Conservation (phyloP, 345 rosid genomes). For the Eucalyptus guilfoylei region DNA sequence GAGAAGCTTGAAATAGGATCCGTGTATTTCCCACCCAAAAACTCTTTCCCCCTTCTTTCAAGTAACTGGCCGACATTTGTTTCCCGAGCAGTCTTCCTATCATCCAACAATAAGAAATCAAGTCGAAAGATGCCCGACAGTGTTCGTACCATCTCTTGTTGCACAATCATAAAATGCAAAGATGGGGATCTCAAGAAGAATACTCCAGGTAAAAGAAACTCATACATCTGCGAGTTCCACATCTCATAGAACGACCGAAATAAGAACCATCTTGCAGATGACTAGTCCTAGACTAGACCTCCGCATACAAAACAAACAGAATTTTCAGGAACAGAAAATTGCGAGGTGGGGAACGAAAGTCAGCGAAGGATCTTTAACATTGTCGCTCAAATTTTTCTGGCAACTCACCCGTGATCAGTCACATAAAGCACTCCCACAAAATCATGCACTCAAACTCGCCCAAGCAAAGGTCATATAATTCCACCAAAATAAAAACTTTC, state of each 20-base stretch:
- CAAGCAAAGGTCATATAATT: not conserved
- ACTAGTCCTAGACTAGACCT: not conserved
- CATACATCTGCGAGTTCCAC: not conserved
- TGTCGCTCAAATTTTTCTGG: not conserved
- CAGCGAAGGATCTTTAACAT: not conserved
- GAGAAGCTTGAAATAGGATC: conserved; percentile 80
- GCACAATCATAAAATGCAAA: not conserved
- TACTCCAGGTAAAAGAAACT: not conserved
- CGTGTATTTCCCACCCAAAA: conserved; percentile 58
- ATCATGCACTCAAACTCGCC: not conserved
- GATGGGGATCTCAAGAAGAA: not conserved
- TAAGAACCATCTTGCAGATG: not conserved
- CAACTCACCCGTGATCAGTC: not conserved
- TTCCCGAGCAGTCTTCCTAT: conserved; percentile 44
- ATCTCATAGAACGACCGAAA: not conserved
- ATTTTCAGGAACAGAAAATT: not conserved
- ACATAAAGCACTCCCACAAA: not conserved
- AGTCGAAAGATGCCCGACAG: not conserved
- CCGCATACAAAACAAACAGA: not conserved
- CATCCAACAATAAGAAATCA: not conserved
- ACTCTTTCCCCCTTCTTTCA: conserved; percentile 60
- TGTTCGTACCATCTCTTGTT: not conserved
- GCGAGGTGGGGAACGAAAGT: not conserved
- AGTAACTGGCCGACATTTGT: conserved; percentile 68
- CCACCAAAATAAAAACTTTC: not conserved